Evolutionary conservation across 2,329 filamentous ascomycete genomes (phyloP), one percentile per base, ranked within the genome.

Genomic region (Botryosphaeria dothidea): DNA sequence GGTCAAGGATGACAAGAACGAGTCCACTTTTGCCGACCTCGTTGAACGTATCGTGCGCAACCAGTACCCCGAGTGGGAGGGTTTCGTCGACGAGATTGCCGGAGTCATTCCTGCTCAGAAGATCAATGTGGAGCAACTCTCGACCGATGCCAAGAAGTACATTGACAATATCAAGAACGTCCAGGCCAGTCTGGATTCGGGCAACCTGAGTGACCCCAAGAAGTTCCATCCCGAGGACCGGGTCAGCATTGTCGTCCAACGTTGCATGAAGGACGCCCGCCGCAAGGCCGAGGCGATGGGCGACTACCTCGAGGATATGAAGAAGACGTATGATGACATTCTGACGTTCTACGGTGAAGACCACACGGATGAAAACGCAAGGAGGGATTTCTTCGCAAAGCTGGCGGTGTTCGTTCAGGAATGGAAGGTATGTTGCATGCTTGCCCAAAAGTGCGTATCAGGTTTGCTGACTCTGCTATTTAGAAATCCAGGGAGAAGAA

Each of bases 1-100:
- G 93, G 92, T 98, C 74, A 99, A 99, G 81, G 95, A 99, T 75
- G 93, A 97, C 82, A 97, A 97, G 85, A 99, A 99, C 78, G 91
- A 98, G 78, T 94, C 92, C 1, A 97, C 93, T 0, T 90, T 99
- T 74, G 93, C 94, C 65, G 95, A 99, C 78, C 86, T 98, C 48
- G 93, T 99, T 48, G 95, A 99, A 79, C 91, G 94, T 70, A 97
- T 97, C 70, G 94, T 98, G 65, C 91, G 95, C 69, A 95, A 92
- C 74, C 94, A 98, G 76, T 99, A 98, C 70, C 91, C 94, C 2
- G 92, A 97, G 77, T 98, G 93, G 92, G 93, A 97, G 78, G 85
- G 85, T 36, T 98, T 98, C 77, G 83, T 88, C 19, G 88, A 92
- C 9, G 94, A 99, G 73, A 97, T 99, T 70, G 80, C 80, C 23